Percentiles rank a stretch among this genome's conserved stretches.
phyloP scores from a whole-genome alignment of 768 basidiomycete species.

The Heimioporus sp. region DNA sequence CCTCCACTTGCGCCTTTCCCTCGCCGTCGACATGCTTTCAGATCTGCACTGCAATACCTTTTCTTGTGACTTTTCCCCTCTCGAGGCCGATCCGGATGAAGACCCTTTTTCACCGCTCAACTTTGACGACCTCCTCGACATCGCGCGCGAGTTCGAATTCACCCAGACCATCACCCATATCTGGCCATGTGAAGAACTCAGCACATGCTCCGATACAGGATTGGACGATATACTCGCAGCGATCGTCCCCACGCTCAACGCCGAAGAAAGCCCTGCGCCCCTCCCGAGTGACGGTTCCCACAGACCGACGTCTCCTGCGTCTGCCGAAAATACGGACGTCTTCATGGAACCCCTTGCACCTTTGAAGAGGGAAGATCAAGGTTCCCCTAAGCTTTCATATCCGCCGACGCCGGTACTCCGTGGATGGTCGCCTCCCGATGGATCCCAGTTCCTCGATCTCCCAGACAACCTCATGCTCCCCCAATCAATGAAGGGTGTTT shows the following conservation, averaged over 20 bases:
- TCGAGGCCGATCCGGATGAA: background rate
- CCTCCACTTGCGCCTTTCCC: background rate
- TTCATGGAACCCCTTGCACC: background rate
- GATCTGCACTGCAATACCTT: conserved; percentile 4
- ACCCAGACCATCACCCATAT: conserved; percentile 19
- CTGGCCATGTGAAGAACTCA: conserved; percentile 17
- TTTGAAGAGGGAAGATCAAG: conserved; percentile 1
- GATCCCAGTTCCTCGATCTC: conserved; percentile 25
- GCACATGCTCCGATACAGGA: conserved; percentile 2
- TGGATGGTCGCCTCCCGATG: conserved; percentile 28
- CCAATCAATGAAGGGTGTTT: background rate
- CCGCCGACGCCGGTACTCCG: conserved; percentile 7
- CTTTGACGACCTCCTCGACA: conserved; percentile 29
- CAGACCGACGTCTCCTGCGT: background rate
- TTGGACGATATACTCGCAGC: conserved; percentile 20
- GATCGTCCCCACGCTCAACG: background rate
- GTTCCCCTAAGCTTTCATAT: background rate
- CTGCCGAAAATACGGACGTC: background rate
- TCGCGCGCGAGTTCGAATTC: conserved; percentile 29
- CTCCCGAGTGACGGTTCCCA: background rate
- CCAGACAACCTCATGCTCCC: conserved; percentile 14
- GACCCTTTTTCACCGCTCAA: conserved; percentile 10
- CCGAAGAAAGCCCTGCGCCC: conserved; percentile 6
- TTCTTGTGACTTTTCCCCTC: conserved; percentile 2
- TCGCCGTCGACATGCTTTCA: conserved; percentile 25